These are phyloP conservation scores for Solanum medicagineum DNA, from an alignment of 257 asterid species.

Conservation along the genomic window DNA sequence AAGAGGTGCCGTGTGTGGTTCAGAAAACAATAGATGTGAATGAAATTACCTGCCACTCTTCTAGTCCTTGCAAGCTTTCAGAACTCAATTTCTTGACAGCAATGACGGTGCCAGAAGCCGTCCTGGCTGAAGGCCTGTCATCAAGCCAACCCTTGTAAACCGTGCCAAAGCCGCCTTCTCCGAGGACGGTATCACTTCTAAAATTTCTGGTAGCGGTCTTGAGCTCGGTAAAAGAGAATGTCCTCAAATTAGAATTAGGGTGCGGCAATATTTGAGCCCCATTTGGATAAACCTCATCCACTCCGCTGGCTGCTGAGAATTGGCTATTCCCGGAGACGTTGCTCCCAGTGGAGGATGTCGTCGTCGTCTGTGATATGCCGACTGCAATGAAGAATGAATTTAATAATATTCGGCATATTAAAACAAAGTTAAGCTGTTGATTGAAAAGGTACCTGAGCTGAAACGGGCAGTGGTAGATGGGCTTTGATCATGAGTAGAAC, in stretches of 20 bases:
- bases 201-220: constrained; percentile 61
- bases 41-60: constrained; percentile 66
- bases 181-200: constrained; percentile 58
- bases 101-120: constrained; percentile 29
- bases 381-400: constrained; percentile 10
- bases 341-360: constrained; percentile 9
- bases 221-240: constrained; percentile 50
- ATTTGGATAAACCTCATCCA: constrained; percentile 3
- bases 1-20: too few species aligned
- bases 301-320: constrained; percentile 17
- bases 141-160: constrained; percentile 91
- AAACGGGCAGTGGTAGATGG: background rate
- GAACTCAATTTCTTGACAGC: constrained; percentile 78
- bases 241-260: constrained; percentile 50
- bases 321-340: constrained; percentile 15
- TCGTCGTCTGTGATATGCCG: constrained; percentile 19
- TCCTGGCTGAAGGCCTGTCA: constrained; percentile 27
- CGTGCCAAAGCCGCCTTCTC: constrained; percentile 94
- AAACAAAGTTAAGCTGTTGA: background rate
- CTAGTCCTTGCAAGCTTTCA: constrained; percentile 60
- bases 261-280: constrained; percentile 37
- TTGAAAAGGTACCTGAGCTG: background rate
- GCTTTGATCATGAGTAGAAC: background rate
- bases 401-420: too few species aligned
- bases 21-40: background rate